Evolutionary conservation across 192 early-diverging fungal genomes (phyloP).

Genomic region (Dissophora ornata): DNA sequence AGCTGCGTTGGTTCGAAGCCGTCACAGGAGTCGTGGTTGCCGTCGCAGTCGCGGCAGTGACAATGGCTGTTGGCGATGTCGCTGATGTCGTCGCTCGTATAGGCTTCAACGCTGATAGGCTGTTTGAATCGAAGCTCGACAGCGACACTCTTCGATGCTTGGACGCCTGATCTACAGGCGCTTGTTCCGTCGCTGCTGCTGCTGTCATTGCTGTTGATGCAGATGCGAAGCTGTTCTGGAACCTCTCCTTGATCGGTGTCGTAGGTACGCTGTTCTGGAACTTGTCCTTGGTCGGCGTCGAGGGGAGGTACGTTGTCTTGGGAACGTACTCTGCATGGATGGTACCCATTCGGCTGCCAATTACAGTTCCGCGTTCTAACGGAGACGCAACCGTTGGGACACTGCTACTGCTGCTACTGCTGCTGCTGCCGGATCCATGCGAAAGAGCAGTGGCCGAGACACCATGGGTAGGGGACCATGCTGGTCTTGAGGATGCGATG

Average conservation of each 20-base stretch:
- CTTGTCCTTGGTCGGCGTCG: slow-evolving; percentile 20
- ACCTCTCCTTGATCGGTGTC: slow-evolving; percentile 16
- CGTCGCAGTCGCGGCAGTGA: slow-evolving; percentile 2
- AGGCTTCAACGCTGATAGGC: slow-evolving; percentile 35
- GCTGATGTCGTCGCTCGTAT: slow-evolving; percentile 15
- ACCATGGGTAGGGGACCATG: slow-evolving; percentile 8
- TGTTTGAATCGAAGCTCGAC: slow-evolving; percentile 40
- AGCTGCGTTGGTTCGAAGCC: too few relatives aligned
- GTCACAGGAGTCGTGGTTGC: too few relatives aligned
- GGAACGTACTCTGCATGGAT: slow-evolving; percentile 40
- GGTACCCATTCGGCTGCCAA: slow-evolving; percentile 30
- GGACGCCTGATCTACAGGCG: neutral
- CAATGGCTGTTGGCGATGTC: slow-evolving; percentile 5
- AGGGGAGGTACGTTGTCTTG: slow-evolving; percentile 18
- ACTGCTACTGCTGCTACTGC: slow-evolving; percentile 1
- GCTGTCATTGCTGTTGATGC: neutral
- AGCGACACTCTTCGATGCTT: slow-evolving; percentile 33
- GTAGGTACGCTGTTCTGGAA: slow-evolving; percentile 6
- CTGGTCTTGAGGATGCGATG: slow-evolving; percentile 5
- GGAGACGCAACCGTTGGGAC: slow-evolving; percentile 15
- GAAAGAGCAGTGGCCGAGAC: neutral
- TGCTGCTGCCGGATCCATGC: neutral
- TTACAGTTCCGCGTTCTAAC: slow-evolving; percentile 30
- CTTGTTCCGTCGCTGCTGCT: neutral
- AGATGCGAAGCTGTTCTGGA: neutral